Percentiles rank a stretch among this genome's conserved stretches.
Conservation (phyloP, 192 early-diverging fungal species). For the Piromyces finnis region DNA sequence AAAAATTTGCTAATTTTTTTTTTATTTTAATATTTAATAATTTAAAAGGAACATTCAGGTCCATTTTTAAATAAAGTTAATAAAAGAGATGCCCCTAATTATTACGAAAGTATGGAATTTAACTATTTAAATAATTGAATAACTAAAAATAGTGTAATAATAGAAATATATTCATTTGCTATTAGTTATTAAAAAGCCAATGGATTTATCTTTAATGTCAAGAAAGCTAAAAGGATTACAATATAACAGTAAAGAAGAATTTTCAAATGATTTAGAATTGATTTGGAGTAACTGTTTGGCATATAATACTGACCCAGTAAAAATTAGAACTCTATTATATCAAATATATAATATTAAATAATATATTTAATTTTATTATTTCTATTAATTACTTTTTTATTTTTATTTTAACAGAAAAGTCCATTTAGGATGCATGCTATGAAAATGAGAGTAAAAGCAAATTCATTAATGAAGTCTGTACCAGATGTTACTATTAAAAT, state of each 20-base stretch:
- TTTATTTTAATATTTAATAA: too few relatives aligned
- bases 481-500: neutral
- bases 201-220: slow-evolving; percentile 84
- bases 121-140: too few relatives aligned
- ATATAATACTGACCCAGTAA: slow-evolving; percentile 68
- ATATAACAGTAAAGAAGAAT: slow-evolving; percentile 77
- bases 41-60: slow-evolving; percentile 47
- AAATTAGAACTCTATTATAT: too few relatives aligned
- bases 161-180: neutral
- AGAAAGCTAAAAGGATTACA: slow-evolving; percentile 63
- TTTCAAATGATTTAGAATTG: slow-evolving; percentile 67
- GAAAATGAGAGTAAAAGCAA: slow-evolving; percentile 47
- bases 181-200: slow-evolving; percentile 76
- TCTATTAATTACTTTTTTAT: neutral
- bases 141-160: too few relatives aligned
- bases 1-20: too few relatives aligned
- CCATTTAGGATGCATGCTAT: slow-evolving; percentile 70
- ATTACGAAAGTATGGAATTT: slow-evolving; percentile 71
- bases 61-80: slow-evolving; percentile 79
- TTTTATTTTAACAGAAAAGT: slow-evolving; percentile 32
- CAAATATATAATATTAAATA: too few relatives aligned
- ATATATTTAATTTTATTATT: neutral
- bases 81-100: slow-evolving; percentile 80
- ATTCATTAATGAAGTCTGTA: neutral
- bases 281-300: slow-evolving; percentile 84